Percentiles rank a stretch among this genome's conserved stretches.
phyloP scores from a whole-genome alignment of 345 rosid species.

The Moricandia moricandioides region DNA sequence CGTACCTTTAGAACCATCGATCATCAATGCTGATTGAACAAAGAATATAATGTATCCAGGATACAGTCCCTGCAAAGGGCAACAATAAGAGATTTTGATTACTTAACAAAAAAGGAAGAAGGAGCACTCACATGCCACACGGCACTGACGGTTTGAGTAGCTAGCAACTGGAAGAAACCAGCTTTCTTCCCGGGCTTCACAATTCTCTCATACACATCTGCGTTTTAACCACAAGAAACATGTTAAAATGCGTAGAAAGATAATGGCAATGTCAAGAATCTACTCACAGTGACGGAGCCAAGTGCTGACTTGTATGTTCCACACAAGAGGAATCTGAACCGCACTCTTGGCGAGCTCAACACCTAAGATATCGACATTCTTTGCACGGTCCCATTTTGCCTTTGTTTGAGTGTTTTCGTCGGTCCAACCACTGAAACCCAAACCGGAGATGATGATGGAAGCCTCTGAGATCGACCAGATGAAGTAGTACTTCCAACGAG shows the following conservation, averaged over 20 bases:
- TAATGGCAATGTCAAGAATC: neutral
- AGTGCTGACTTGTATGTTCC: slow-evolving; percentile 99
- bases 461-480: slow-evolving; percentile 99
- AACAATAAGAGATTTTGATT: neutral
- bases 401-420: slow-evolving; percentile 61
- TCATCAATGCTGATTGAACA: slow-evolving; percentile 95
- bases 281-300: slow-evolving; percentile 94
- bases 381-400: slow-evolving; percentile 89
- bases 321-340: slow-evolving; percentile 74
- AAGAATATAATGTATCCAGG: slow-evolving; percentile 93
- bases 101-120: neutral
- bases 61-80: slow-evolving; percentile 68
- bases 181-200: slow-evolving; percentile 72
- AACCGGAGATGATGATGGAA: slow-evolving; percentile 74
- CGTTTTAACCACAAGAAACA: neutral
- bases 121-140: slow-evolving; percentile 87
- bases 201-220: slow-evolving; percentile 78
- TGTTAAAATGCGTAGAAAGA: neutral
- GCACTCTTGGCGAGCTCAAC: slow-evolving; percentile 85
- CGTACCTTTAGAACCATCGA: slow-evolving; percentile 86
- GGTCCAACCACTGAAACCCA: slow-evolving; percentile 95
- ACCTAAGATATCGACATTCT: slow-evolving; percentile 77
- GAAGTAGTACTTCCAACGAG: slow-evolving; percentile 96
- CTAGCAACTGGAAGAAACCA: slow-evolving; percentile 82
- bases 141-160: slow-evolving; percentile 93